These are phyloP conservation scores for Asclepias syriaca DNA, from an alignment of 257 asterid genomes.

Conservation along the genomic window DNA sequence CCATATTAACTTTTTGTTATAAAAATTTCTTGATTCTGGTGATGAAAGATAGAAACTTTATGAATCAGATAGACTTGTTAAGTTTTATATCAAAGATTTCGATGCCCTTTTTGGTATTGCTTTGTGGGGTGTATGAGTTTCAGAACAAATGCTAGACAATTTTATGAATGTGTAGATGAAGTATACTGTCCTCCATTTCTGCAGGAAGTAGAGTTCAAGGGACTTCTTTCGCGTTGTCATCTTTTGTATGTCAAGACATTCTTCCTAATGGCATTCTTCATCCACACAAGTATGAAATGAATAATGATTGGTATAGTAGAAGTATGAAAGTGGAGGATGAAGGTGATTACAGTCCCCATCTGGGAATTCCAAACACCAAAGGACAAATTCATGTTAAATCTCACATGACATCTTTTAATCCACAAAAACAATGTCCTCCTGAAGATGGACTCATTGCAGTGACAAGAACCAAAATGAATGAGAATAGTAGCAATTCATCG, in stretches of 20 bases:
- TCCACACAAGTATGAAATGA: slow-evolving; percentile 25
- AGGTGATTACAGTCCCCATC: slow-evolving; percentile 16
- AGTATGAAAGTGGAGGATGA: slow-evolving; percentile 19
- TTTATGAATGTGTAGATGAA: background rate
- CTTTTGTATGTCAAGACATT: slow-evolving; percentile 31
- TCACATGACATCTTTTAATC: slow-evolving; percentile 10
- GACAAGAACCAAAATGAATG: slow-evolving; percentile 9
- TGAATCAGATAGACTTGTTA: background rate
- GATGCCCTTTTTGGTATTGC: background rate
- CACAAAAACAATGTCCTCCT: slow-evolving; percentile 11
- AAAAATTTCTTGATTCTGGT: background rate
- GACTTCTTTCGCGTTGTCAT: slow-evolving; percentile 23
- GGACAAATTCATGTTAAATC: slow-evolving; percentile 10
- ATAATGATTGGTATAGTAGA: slow-evolving; percentile 23
- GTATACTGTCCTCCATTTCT: background rate
- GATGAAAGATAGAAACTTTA: background rate
- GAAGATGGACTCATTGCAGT: slow-evolving; percentile 9
- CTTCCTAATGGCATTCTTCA: slow-evolving; percentile 21
- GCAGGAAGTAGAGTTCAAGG: slow-evolving; percentile 26
- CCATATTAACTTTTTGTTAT: background rate
- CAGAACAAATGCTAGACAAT: background rate
- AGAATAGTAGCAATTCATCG: slow-evolving; percentile 6
- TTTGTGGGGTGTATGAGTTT: no score
- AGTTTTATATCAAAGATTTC: background rate
- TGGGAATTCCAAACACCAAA: slow-evolving; percentile 18